These are phyloP conservation scores for Phoma sp. DNA, from an alignment of 2,329 filamentous ascomycete species.

Conservation along the genomic window DNA sequence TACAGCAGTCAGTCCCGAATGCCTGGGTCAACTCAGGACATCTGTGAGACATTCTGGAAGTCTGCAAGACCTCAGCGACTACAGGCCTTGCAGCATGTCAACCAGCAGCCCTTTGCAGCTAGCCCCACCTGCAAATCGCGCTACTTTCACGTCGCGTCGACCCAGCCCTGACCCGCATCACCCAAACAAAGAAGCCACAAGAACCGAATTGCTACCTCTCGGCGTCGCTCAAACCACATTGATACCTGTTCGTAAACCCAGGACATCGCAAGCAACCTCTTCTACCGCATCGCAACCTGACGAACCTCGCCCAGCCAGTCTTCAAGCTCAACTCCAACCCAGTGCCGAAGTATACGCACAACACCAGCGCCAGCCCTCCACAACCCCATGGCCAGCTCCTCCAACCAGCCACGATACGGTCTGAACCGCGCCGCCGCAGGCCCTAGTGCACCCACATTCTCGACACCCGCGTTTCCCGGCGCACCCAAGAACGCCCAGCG, in stretches of 20 bases:
- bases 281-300: not conserved
- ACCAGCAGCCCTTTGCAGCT: conserved; percentile 17
- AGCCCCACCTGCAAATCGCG: conserved; percentile 20
- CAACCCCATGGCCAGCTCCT: conserved; percentile 57
- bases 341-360: conserved; percentile 11
- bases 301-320: not conserved
- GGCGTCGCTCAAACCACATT: conserved; percentile 9
- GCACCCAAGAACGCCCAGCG: conserved; percentile 50
- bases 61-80: not conserved
- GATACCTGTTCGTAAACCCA: not conserved
- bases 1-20: not conserved
- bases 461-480: conserved; percentile 48
- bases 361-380: conserved; percentile 17
- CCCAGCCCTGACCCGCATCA: conserved; percentile 17
- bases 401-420: conserved; percentile 61
- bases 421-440: conserved; percentile 48
- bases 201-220: conserved; percentile 8
- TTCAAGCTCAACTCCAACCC: not conserved
- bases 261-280: too few species aligned
- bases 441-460: conserved; percentile 30
- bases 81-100: not conserved
- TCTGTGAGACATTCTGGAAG: not conserved
- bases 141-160: conserved; percentile 33
- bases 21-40: not conserved
- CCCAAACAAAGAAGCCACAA: conserved; percentile 18